These are phyloP conservation scores for Zymoseptoria ardabiliae DNA, from an alignment of 2,329 filamentous ascomycete genomes.

Conservation along the genomic window DNA sequence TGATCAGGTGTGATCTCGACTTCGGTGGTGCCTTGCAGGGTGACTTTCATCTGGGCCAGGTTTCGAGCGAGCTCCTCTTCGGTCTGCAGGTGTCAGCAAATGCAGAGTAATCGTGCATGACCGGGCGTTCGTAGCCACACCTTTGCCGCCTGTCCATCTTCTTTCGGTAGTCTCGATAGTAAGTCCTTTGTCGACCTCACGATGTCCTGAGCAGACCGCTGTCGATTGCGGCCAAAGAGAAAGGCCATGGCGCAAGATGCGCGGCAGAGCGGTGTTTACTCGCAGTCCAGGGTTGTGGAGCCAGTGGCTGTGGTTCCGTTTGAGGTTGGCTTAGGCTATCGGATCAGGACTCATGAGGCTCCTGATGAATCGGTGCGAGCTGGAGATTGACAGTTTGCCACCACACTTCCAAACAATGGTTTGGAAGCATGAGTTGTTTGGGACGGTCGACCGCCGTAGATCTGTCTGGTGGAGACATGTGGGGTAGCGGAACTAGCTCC, in stretches of 20 bases:
- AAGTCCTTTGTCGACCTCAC: conserved; percentile 57
- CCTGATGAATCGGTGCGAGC: not conserved
- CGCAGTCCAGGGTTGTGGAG: not conserved
- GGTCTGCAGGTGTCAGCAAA: conserved; percentile 47
- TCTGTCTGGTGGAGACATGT: not conserved
- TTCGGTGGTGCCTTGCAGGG: conserved; percentile 90
- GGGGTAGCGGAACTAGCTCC: not conserved
- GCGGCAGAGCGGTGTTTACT: conserved; percentile 1
- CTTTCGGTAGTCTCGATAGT: conserved; percentile 47
- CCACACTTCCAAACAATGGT: not conserved
- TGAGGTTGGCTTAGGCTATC: not conserved
- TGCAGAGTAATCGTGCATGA: conserved; percentile 16
- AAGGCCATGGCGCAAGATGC: conserved; percentile 53
- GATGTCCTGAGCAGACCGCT: conserved; percentile 56
- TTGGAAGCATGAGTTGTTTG: not conserved
- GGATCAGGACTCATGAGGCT: not conserved
- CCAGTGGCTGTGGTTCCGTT: not conserved
- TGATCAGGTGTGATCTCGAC: conserved; percentile 79
- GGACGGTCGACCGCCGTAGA: not conserved
- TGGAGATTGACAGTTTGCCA: not conserved
- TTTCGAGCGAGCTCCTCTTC: conserved; percentile 81
- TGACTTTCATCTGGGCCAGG: conserved; percentile 82
- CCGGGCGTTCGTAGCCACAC: conserved; percentile 6
- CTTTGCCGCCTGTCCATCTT: conserved; percentile 43
- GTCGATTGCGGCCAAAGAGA: conserved; percentile 56